These are phyloP conservation scores for Fusarium mangiferae DNA, from an alignment of 2,329 filamentous ascomycete species.

Conservation along the genomic window DNA sequence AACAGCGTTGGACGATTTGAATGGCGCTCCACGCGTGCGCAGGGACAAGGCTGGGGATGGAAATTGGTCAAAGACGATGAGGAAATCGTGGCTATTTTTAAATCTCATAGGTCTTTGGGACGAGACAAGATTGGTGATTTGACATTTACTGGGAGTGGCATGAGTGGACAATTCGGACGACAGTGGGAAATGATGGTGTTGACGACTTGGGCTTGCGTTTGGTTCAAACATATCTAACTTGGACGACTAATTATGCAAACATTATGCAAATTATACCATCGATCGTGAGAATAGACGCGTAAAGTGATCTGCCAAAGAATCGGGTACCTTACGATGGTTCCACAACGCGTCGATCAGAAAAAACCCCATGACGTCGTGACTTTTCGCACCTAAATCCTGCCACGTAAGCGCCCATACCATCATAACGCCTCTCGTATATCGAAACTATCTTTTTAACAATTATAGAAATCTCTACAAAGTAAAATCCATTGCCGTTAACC, in stretches of 20 bases:
- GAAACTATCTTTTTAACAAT: not conserved
- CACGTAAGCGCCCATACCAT: conserved; percentile 15
- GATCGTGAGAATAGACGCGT: not conserved
- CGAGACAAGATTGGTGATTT: not conserved
- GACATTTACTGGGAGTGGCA: not conserved
- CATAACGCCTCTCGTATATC: not conserved
- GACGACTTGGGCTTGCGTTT: not conserved
- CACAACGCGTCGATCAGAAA: not conserved
- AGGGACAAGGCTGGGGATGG: not conserved
- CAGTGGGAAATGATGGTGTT: not conserved
- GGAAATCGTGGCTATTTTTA: not conserved
- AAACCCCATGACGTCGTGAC: conserved; percentile 19
- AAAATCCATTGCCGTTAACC: not conserved
- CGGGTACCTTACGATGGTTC: not conserved
- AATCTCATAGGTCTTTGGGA: not conserved
- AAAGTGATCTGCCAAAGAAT: not conserved
- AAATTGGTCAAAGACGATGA: not conserved
- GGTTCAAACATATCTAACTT: not conserved
- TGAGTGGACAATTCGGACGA: not conserved
- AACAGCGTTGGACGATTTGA: not conserved
- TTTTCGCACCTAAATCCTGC: not conserved
- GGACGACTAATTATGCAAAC: not conserved
- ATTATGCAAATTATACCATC: not conserved
- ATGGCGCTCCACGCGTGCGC: not conserved
- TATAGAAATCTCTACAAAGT: not conserved